Evolutionary conservation across 192 early-diverging fungal genomes (phyloP).

Genomic region (Spizellomyces sp.): DNA sequence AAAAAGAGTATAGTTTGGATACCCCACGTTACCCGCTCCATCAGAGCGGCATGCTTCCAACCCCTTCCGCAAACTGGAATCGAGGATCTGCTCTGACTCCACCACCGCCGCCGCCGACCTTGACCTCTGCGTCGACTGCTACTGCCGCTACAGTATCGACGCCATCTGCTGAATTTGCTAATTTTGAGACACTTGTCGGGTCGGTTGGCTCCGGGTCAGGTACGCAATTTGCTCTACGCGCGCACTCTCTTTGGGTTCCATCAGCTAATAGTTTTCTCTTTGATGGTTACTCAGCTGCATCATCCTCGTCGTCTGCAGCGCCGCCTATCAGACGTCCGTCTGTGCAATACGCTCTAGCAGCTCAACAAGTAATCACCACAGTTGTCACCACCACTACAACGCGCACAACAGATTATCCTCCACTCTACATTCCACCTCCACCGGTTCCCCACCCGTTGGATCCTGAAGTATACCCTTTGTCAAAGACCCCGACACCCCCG

Average conservation of each 20-base stretch:
- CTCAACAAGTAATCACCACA: slow-evolving; percentile 52
- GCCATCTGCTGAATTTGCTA: not conserved
- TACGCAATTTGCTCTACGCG: not conserved
- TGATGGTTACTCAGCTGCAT: not conserved
- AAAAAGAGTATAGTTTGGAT: no score
- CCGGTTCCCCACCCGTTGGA: slow-evolving; percentile 58
- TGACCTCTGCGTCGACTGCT: not conserved
- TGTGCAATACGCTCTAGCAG: slow-evolving; percentile 39
- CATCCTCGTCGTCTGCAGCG: not conserved
- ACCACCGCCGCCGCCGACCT: not conserved
- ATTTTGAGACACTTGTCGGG: not conserved
- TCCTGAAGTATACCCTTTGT: slow-evolving; percentile 70
- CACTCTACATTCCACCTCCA: slow-evolving; percentile 62
- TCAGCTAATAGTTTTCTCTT: not conserved
- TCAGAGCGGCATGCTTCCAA: slow-evolving; percentile 4
- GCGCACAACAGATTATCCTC: slow-evolving; percentile 68
- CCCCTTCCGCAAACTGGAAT: slow-evolving; percentile 10
- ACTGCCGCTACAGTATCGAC: not conserved
- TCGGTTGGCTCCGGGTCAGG: not conserved
- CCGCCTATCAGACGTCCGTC: not conserved
- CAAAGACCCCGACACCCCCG: slow-evolving; percentile 73
- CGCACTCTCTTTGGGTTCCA: not conserved
- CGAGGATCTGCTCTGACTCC: slow-evolving; percentile 22
- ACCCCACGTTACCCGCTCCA: no score
- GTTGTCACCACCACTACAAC: slow-evolving; percentile 83